phyloP scores from a whole-genome alignment of 2,329 filamentous ascomycete species.

The Claviceps fusiformis region DNA sequence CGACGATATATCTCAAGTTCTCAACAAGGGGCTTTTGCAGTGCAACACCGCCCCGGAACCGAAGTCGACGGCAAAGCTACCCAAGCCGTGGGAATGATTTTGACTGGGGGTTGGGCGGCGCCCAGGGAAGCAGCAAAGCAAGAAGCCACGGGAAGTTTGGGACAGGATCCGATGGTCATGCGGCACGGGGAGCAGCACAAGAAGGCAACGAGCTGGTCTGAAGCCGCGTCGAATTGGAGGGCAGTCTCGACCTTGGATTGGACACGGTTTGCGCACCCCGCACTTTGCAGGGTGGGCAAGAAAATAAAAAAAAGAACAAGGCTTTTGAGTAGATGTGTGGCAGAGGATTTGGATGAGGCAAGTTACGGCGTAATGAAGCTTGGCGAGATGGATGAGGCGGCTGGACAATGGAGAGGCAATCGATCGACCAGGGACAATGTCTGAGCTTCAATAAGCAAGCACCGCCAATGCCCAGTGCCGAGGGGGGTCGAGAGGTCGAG shows the following conservation, averaged over 20 bases:
- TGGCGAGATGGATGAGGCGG: no score
- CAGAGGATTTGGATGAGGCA: not conserved
- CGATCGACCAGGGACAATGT: not conserved
- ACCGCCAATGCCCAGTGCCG: no score
- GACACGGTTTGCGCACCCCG: constrained; percentile 13
- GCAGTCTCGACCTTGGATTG: constrained; percentile 17
- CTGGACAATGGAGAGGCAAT: no score
- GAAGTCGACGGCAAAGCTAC: no score
- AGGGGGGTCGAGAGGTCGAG: no score
- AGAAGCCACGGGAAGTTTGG: not conserved
- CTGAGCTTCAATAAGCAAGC: not conserved
- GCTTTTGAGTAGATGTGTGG: not conserved
- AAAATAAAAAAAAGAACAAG: not conserved
- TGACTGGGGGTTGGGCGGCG: no score
- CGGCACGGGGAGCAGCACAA: constrained; percentile 12
- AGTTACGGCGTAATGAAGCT: no score
- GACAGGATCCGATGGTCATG: not conserved
- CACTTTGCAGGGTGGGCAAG: constrained; percentile 7
- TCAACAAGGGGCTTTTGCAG: no score
- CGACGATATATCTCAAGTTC: not conserved
- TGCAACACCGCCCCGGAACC: no score
- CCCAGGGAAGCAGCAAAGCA: not conserved
- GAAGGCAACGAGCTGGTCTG: not conserved
- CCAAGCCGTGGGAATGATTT: no score
- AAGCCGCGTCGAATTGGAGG: no score